Conservation (phyloP, 169 alveolate genomes). For the Babesia microti region DNA sequence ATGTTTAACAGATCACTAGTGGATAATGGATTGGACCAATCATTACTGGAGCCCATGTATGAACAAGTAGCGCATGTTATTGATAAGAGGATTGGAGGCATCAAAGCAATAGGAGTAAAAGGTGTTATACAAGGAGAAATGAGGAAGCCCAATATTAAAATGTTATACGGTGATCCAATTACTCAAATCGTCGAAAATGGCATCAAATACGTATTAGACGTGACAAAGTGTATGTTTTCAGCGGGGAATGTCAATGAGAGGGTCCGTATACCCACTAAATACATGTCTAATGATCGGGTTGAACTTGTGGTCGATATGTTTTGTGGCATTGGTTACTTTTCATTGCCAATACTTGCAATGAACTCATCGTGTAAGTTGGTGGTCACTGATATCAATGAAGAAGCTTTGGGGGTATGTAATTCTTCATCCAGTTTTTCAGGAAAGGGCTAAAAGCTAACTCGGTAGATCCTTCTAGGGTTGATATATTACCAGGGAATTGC, state of each 20-base stretch:
- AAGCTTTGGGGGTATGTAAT: conserved; percentile 27
- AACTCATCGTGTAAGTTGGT: conserved; percentile 1
- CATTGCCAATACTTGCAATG: conserved; percentile 40
- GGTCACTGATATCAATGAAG: conserved; percentile 39
- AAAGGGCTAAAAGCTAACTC: background rate
- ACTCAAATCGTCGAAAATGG: conserved; percentile 41
- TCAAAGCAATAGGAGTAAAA: conserved; percentile 23
- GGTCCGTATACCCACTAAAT: background rate
- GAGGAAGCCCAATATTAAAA: conserved; percentile 15
- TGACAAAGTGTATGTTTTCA: conserved; percentile 51
- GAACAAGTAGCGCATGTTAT: background rate
- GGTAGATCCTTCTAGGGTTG: conserved; percentile 3
- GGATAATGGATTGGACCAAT: background rate
- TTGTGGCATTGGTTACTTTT: conserved; percentile 66
- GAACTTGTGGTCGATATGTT: conserved; percentile 61
- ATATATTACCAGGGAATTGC: conserved; percentile 7
- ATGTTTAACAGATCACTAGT: background rate
- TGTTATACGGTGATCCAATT: conserved; percentile 21
- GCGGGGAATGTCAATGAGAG: conserved; percentile 59
- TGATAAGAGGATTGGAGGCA: conserved; percentile 1
- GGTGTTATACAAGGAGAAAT: conserved; percentile 29
- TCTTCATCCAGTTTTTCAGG: conserved; percentile 2
- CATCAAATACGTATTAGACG: conserved; percentile 34
- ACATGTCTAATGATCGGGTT: background rate
- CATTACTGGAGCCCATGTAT: background rate